These are phyloP conservation scores for Triticum turgidum DNA, from an alignment of 176 grass and related monocot genomes.

Conservation along the genomic window DNA sequence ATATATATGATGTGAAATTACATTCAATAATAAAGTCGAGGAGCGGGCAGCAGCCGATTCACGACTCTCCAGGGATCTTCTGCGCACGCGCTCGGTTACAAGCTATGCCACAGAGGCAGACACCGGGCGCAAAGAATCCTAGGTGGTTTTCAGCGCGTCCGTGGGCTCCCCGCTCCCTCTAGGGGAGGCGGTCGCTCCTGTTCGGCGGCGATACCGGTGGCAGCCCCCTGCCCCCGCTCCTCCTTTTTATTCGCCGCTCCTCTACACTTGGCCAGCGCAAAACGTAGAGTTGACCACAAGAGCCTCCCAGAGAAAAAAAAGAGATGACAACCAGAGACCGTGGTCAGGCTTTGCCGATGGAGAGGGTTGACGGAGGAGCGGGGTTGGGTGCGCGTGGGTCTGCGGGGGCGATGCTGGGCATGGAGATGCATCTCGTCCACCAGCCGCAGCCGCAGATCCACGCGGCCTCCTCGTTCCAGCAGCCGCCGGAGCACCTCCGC, in stretches of 20 bases:
- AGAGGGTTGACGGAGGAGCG: constrained; percentile 35
- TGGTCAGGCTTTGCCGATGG: constrained; percentile 28
- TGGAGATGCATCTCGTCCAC: constrained; percentile 36
- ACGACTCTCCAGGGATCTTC: constrained; percentile 4
- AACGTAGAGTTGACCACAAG: background rate
- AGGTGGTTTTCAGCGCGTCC: constrained; percentile 23
- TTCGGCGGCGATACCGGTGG: constrained; percentile 19
- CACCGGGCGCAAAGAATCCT: constrained; percentile 24
- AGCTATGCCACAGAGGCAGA: no score
- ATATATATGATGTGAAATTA: no score
- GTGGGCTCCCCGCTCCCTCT: constrained; percentile 34
- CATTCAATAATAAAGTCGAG: no score
- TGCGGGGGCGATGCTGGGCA: constrained; percentile 34
- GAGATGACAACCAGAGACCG: background rate
- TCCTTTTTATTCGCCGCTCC: background rate
- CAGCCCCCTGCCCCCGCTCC: background rate
- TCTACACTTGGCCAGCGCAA: background rate
- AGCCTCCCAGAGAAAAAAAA: background rate
- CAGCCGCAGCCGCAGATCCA: background rate
- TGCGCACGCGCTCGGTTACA: background rate
- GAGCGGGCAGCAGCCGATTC: constrained; percentile 33
- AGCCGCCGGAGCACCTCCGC: background rate
- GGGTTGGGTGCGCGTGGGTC: constrained; percentile 16
- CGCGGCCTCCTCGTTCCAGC: background rate
- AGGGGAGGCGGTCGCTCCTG: background rate